Conservation (phyloP, 257 asterid species). For the Ballota nigra region DNA sequence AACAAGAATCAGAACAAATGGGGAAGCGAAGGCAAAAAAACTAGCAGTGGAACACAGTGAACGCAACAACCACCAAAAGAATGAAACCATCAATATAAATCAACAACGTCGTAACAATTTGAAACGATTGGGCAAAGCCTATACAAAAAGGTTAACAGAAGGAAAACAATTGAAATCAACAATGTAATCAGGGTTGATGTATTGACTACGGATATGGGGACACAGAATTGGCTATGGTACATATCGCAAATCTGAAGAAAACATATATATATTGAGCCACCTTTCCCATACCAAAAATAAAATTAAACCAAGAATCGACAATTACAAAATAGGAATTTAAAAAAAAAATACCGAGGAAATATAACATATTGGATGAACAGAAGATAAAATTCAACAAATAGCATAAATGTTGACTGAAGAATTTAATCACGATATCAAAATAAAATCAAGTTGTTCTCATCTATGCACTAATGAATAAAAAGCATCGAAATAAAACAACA, state of each 20-base stretch:
- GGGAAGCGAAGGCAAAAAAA: neutral
- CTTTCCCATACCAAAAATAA: neutral
- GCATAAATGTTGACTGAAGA: neutral
- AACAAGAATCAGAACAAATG: constrained; percentile 7
- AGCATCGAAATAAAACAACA: neutral
- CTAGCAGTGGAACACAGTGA: neutral
- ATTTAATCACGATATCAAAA: neutral
- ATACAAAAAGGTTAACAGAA: neutral
- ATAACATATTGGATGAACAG: neutral
- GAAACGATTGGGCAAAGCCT: neutral
- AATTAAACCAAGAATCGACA: neutral
- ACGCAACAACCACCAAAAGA: neutral
- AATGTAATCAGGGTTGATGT: neutral
- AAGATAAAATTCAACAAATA: neutral
- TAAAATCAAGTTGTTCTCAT: neutral
- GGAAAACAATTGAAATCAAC: neutral
- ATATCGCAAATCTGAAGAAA: neutral
- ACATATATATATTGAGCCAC: neutral
- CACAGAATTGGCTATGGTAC: too few relatives aligned
- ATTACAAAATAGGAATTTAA: neutral
- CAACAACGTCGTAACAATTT: neutral
- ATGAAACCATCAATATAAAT: neutral
- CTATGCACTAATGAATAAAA: neutral
- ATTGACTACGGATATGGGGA: neutral
- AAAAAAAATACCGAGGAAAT: neutral